Base-by-base conservation (phyloP, 2,329 filamentous ascomycete species). In the Botrytis tulipae region DNA sequence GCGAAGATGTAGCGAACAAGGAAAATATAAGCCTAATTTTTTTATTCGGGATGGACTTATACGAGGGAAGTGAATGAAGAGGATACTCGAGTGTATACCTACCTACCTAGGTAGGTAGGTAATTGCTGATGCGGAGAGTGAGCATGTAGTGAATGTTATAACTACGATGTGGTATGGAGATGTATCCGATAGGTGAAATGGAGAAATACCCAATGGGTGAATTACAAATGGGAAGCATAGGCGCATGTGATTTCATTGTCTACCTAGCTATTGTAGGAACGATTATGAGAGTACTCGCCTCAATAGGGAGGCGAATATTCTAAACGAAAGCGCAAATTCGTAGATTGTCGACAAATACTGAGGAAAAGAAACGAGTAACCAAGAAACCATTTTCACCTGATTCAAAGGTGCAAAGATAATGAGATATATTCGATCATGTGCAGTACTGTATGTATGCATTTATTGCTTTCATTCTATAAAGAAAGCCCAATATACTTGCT, bases 11-110 rank as follows among this genome's bases (percentile, higher is more conserved):
- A 51, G 48, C 48, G 48, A 54, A 18, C 0, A 54, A 54, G n/a
- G n/a, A 29, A 8, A 29, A 18, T 29, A 7, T 0, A n/a, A n/a
- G 0, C 12, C n/a, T 57, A n/a, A n/a, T n/a, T n/a, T n/a, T n/a
- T n/a, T n/a, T n/a, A n/a, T n/a, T n/a, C n/a, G n/a, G n/a, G n/a
- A n/a, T 18, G 14, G 51, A 16, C 14, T 16, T 32, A 57, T 32
- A 57, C 7, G 10, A 35, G 4, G 20, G 4, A 32, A 59, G 54
- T 29, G 29, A 35, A 59, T 35, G 57, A 35, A 12, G 14, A 4
- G 32, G 20, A 2, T 20, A 12, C 3, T 22, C 10, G 57, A 35
- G 14, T 22, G 25, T 4, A 1, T 25, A 35, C 0, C 10, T 59
- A 59, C 54, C 3, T 40, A 42, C 40, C 12, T 16, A 42, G 40